Evolutionary conservation across 83 land plant species (phyloP).

Genomic region (Thuja plicata): DNA sequence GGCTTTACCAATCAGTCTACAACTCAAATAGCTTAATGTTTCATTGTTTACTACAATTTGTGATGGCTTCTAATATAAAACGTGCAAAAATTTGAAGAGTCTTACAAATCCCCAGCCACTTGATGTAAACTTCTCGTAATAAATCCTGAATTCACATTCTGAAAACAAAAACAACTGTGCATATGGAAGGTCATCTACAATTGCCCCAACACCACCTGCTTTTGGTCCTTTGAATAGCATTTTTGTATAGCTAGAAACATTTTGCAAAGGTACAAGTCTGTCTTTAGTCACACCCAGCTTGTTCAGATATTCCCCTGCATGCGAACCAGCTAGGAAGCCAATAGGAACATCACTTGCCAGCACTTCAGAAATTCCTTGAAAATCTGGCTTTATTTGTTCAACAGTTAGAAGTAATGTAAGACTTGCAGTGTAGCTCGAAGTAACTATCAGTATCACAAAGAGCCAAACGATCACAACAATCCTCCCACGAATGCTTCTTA

Average conservation of each 20-base stretch:
- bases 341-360: slow-evolving; percentile 45
- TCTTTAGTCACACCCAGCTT: slow-evolving; percentile 49
- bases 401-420: slow-evolving; percentile 48
- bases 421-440: slow-evolving; percentile 52
- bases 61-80: not conserved
- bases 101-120: slow-evolving; percentile 65
- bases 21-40: not conserved
- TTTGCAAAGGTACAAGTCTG: slow-evolving; percentile 41
- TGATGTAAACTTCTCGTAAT: slow-evolving; percentile 45
- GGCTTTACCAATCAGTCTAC: not conserved
- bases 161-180: slow-evolving; percentile 47
- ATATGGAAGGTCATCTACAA: slow-evolving; percentile 58
- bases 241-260: slow-evolving; percentile 33
- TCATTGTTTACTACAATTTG: not conserved
- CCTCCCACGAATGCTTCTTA: slow-evolving; percentile 53
- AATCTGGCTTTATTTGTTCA: slow-evolving; percentile 42
- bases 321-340: slow-evolving; percentile 45
- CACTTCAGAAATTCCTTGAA: slow-evolving; percentile 43
- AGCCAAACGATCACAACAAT: slow-evolving; percentile 54
- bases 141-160: slow-evolving; percentile 42
- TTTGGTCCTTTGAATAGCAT: slow-evolving; percentile 37
- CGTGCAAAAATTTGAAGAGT: not conserved
- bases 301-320: slow-evolving; percentile 37
- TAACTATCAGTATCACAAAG: slow-evolving; percentile 50
- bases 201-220: slow-evolving; percentile 51